phyloP scores from a whole-genome alignment of 129 eudicot species.

The Lonicera japonica region DNA sequence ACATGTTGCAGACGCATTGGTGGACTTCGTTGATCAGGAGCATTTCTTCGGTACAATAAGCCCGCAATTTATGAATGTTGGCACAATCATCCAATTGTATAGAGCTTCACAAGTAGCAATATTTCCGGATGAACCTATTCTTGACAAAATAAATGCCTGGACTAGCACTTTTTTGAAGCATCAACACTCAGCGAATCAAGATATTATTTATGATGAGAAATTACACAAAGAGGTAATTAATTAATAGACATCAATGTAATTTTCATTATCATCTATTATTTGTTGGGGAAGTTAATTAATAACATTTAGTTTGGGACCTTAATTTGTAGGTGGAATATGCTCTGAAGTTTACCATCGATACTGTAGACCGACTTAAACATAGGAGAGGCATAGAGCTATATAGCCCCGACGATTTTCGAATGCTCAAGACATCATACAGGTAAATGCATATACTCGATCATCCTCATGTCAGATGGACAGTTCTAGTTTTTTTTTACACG shows the following conservation, averaged over 20 bases:
- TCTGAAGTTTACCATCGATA: conserved; percentile 1
- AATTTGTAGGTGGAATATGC: conserved; percentile 13
- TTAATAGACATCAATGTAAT: too few species aligned
- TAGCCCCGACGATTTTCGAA: not conserved
- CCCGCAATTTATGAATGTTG: not conserved
- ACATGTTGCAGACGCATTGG: conserved; percentile 1
- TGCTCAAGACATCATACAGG: conserved; percentile 22
- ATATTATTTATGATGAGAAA: not conserved
- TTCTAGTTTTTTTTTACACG: too few species aligned
- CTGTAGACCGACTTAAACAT: conserved; percentile 5
- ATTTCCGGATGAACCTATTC: conserved; percentile 2
- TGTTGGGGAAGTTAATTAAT: not conserved
- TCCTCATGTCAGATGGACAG: too few species aligned
- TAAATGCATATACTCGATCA: not conserved
- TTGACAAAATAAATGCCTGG: conserved; percentile 21
- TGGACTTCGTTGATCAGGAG: conserved; percentile 1
- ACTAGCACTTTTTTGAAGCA: conserved; percentile 10
- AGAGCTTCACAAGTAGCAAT: conserved; percentile 17
- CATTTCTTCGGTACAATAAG: conserved; percentile 3
- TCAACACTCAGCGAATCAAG: not conserved
- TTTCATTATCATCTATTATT: not conserved
- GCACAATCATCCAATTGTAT: conserved; percentile 9
- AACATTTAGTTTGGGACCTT: not conserved
- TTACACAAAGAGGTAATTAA: conserved; percentile 15
- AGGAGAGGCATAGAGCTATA: conserved; percentile 15